phyloP scores from a whole-genome alignment of 305 asterid species.

The Coffea humblotiana region DNA sequence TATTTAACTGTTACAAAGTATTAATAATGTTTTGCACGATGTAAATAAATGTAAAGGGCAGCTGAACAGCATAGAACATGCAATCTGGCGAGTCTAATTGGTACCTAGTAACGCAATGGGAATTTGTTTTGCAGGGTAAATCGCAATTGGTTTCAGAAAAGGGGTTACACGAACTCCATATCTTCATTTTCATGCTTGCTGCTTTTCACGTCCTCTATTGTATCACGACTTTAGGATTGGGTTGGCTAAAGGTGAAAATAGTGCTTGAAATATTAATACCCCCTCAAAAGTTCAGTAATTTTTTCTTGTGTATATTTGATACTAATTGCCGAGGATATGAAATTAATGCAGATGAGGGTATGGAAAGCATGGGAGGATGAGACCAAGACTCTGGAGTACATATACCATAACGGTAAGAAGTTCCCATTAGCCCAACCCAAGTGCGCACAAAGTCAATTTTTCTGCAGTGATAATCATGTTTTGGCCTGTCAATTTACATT shows the following conservation, averaged over 20 bases:
- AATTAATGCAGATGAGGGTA: constrained; percentile 65
- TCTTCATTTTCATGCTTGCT: constrained; percentile 72
- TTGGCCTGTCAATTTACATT: too few species aligned
- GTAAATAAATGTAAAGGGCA: too few species aligned
- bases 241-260: constrained; percentile 58
- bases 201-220: constrained; percentile 55
- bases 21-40: too few species aligned
- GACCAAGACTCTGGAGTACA: constrained; percentile 69
- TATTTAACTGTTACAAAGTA: not conserved
- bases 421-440: not conserved
- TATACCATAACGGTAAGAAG: constrained; percentile 57
- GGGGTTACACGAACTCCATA: constrained; percentile 84
- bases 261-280: not conserved
- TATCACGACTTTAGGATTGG: constrained; percentile 60
- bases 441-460: not conserved
- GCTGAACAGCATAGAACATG: too few species aligned
- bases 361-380: constrained; percentile 83
- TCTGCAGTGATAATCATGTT: too few species aligned
- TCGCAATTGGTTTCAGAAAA: constrained; percentile 64
- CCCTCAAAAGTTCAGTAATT: not conserved
- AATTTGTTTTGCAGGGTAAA: constrained; percentile 42
- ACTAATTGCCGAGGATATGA: not conserved
- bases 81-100: not conserved
- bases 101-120: not conserved
- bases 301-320: not conserved